phyloP scores from a whole-genome alignment of 192 early-diverging fungal genomes.

The Backusella liffmaniae region DNA sequence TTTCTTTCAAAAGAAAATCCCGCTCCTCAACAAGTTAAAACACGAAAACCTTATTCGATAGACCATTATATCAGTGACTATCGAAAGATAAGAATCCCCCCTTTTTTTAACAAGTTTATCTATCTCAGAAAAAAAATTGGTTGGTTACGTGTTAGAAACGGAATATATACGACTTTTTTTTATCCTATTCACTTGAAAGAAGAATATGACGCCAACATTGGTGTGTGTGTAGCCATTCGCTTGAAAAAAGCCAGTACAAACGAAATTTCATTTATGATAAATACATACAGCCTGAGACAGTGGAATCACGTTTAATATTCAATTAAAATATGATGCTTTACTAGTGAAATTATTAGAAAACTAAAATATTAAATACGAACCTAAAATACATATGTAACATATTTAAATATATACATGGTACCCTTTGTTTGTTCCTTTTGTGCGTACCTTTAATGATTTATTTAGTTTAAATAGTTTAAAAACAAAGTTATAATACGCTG shows the following conservation, averaged over 20 bases:
- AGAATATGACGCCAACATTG: neutral
- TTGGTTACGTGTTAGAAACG: neutral
- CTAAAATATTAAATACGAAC: no score
- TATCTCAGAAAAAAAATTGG: neutral
- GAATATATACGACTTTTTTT: neutral
- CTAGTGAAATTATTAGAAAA: no score
- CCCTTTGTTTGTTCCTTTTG: neutral
- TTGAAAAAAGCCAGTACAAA: no score
- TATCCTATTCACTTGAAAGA: neutral
- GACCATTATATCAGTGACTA: neutral
- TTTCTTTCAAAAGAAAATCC: neutral
- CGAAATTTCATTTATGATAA: no score
- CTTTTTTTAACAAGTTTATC: neutral
- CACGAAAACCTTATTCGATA: neutral
- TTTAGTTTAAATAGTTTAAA: neutral
- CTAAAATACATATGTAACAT: neutral
- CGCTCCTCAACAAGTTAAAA: neutral
- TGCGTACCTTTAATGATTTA: neutral
- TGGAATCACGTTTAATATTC: no score
- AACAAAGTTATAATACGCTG: neutral
- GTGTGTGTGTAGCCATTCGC: no score
- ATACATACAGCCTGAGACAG: no score
- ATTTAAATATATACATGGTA: neutral
- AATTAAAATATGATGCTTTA: no score
- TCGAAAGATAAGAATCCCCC: neutral